A percentile compares a stretch with the other conserved stretches of the same genome.
phyloP scores from a whole-genome alignment of 805 yeast species.

The Cyberlindnera mycetangii region DNA sequence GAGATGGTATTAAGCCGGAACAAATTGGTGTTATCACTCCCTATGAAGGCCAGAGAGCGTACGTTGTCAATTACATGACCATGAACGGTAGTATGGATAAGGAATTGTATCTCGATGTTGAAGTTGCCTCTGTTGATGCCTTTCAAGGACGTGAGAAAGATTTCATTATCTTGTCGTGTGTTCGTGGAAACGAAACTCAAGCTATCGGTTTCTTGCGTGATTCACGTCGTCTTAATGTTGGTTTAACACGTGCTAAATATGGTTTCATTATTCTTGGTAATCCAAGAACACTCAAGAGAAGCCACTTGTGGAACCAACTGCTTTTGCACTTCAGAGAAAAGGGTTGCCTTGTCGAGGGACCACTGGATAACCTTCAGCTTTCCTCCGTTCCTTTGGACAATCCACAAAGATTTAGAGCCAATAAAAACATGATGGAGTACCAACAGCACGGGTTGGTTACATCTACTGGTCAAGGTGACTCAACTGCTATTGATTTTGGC shows the following conservation, averaged over 20 bases:
- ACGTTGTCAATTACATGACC: constrained; percentile 73
- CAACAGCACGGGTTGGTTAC: constrained; percentile 12
- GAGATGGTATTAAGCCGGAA: constrained; percentile 71
- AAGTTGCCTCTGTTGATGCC: constrained; percentile 93
- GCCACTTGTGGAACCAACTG: constrained; percentile 74
- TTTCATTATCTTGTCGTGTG: constrained; percentile 74
- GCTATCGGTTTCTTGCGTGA: constrained; percentile 83
- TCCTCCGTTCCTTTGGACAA: constrained; percentile 55
- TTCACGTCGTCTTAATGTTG: constrained; percentile 85
- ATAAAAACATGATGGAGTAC: constrained; percentile 8
- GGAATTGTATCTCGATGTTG: constrained; percentile 66
- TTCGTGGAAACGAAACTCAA: constrained; percentile 72
- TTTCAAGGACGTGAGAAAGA: constrained; percentile 92
- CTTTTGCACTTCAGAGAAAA: constrained; percentile 75
- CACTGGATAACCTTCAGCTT: constrained; percentile 72
- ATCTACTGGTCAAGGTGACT: constrained; percentile 13
- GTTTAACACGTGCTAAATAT: constrained; percentile 81
- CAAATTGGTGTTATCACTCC: constrained; percentile 95
- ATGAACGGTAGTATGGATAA: constrained; percentile 65
- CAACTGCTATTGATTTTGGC: constrained; percentile 32
- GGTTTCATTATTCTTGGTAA: constrained; percentile 83
- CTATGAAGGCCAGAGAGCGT: constrained; percentile 90
- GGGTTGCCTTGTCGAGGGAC: constrained; percentile 89
- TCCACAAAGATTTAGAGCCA: constrained; percentile 21
- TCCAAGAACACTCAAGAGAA: constrained; percentile 70